Percentiles rank a stretch among this genome's conserved stretches.
phyloP scores from a whole-genome alignment of 192 early-diverging fungal species.

The Diversispora eburnea region DNA sequence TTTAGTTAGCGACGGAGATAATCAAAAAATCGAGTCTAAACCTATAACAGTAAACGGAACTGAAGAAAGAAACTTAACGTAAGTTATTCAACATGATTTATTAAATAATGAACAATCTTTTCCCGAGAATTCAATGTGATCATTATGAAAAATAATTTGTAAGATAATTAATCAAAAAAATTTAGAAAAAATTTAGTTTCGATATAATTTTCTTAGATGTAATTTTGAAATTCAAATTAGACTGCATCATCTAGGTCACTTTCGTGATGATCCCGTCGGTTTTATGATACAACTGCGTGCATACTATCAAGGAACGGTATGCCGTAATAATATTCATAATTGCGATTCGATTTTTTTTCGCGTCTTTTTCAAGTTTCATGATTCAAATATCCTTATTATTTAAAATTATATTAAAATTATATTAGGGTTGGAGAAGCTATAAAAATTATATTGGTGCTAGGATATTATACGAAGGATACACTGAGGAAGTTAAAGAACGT shows the following conservation, averaged over 20 bases:
- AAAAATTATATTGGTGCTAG: constrained; percentile 69
- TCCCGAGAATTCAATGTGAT: background rate
- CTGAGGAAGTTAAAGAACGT: constrained; percentile 56
- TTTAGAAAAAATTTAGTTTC: background rate
- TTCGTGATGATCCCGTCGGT: constrained; percentile 68
- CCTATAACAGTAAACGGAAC: background rate
- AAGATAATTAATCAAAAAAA: background rate
- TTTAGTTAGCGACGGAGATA: background rate
- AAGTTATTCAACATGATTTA: background rate
- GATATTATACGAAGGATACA: constrained; percentile 67
- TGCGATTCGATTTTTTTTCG: background rate
- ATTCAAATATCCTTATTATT: background rate
- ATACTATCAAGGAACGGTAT: constrained; percentile 57
- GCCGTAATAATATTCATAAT: constrained; percentile 21
- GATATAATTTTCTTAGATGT: background rate
- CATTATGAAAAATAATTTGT: background rate
- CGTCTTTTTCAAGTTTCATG: background rate
- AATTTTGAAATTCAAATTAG: constrained; percentile 28
- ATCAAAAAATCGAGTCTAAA: background rate
- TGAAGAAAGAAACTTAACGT: constrained; percentile 29
- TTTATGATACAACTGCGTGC: constrained; percentile 59
- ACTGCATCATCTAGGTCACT: constrained; percentile 47
- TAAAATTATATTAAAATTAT: no score
- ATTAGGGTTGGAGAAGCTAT: constrained; percentile 77
- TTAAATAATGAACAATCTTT: no score